Evolutionary conservation across 768 basidiomycete genomes (phyloP), one percentile per base, ranked within the genome.

Genomic region (Nidularia pulvinata): DNA sequence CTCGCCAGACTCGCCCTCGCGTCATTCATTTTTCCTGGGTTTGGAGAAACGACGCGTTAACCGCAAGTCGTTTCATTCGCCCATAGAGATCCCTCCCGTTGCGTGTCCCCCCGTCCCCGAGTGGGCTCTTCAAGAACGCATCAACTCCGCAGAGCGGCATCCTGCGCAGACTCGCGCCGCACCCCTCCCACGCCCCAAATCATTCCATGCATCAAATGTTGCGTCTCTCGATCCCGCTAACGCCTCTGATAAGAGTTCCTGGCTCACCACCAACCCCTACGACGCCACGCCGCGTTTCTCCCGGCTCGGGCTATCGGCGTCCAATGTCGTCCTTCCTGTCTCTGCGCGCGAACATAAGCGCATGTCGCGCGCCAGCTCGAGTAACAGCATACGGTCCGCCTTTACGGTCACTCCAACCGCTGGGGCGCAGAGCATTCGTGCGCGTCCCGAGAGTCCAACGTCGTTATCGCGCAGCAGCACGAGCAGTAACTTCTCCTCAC

Each of bases 261-360:
- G 76, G 76, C 63, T 75, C 50, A 61, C 72, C n/a, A 34, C 65
- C 33, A 68, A 65, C 44, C 54, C 70, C 1, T 76, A 72, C 54
- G 66, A 61, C 6, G 60, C 57, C 6, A 75, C 69, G 1, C 79
- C 79, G 4, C 68, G 66, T 25, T 80, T 80, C 59, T 66, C 70
- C 33, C 68, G 77, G 5, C 63, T 75, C 34, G 65, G 72, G 11
- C 59, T 79, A 7, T 55, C 66, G 2, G 56, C 65, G 2, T 53
- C 70, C 1, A 55, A 60, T 14, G 72, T 79, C 13, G 68, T 79
- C 6, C 64, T 80, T 37, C 79, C 77, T 16, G 55, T 78, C 2
- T 65, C 72, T 19, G 72, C 72, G 6, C 68, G 69, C 43, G 65
- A 70, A 37, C 67, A 68, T 51, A 60, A 57, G 22, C 51, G 58